Base-by-base conservation (phyloP, 2,329 filamentous ascomycete species). In the Monosporascus sp. region DNA sequence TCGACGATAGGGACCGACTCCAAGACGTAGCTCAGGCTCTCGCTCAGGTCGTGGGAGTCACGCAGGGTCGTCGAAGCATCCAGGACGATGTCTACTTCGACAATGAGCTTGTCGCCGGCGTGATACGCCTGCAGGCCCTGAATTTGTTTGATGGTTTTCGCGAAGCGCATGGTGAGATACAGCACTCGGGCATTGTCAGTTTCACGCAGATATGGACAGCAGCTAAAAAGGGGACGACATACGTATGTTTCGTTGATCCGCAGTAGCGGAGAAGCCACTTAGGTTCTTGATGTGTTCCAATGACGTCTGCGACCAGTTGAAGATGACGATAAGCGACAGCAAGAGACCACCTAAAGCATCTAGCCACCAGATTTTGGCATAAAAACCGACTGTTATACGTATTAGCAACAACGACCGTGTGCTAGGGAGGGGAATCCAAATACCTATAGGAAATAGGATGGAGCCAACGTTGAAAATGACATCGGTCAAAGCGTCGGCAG, bases 121-220 rank as follows among this genome's bases (percentile, higher is more conserved):
- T 95, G 90, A 67, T 94, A 95, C 2, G 90, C 90, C 60, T 91
- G 86, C 52, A 94, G 74, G 35, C 90, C 90, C 67, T 94, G 90
- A 56, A 95, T 94, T 67, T 90, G 86, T 65, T 84, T 85, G 65
- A 97, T 95, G 14, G 88, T 88, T 60, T 88, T 90, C 46, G 91
- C 91, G 67, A 96, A 96, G 20, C 92, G 87, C 88, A 96, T 96
- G 1, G 91, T 94, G 61, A 96, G 80, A 72, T 97, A 97, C 1
- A 96, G 78, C 22, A 96, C 71, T 75, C 51, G 17, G 38, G 27
- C 11, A 44, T 47, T 37, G 49, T 50, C 50, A 48, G 51, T 48
- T 52, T 48, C 51, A 58, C 52, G 37, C 11, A 44, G 27, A 37
- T 9, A 44, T 37, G 46, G 14, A 11, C 40, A 7, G 26, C 37